phyloP scores from a whole-genome alignment of 2,329 filamentous ascomycete species.

The Arthrinium puccinioides region DNA sequence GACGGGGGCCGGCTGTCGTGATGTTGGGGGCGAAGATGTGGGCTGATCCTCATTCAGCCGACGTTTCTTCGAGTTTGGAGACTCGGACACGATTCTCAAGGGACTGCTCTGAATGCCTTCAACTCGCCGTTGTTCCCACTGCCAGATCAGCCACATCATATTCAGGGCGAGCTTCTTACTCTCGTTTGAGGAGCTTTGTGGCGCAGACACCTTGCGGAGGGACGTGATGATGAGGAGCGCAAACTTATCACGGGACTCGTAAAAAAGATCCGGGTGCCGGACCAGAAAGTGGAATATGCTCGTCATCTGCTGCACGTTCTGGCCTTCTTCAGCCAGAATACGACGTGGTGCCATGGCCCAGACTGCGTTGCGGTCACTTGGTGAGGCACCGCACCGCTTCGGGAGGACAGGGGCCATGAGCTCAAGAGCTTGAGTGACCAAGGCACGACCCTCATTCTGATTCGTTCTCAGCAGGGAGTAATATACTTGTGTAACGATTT shows the following conservation, averaged over 20 bases:
- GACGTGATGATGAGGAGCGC: slow-evolving; percentile 82
- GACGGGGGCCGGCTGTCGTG: slow-evolving; percentile 33
- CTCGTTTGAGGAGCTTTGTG: slow-evolving; percentile 80
- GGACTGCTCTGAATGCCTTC: slow-evolving; percentile 44
- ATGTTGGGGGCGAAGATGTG: slow-evolving; percentile 47
- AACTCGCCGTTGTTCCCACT: slow-evolving; percentile 83
- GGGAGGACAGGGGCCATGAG: slow-evolving; percentile 91
- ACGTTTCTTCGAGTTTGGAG: slow-evolving; percentile 68
- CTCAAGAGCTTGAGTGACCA: slow-evolving; percentile 92
- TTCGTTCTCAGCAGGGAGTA: slow-evolving; percentile 85
- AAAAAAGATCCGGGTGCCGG: slow-evolving; percentile 86
- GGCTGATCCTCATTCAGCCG: slow-evolving; percentile 61
- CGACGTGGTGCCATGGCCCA: slow-evolving; percentile 89
- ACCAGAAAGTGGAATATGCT: slow-evolving; percentile 97
- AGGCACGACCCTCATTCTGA: slow-evolving; percentile 84
- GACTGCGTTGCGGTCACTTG: slow-evolving; percentile 66
- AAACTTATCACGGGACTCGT: slow-evolving; percentile 88
- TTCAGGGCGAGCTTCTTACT: slow-evolving; percentile 87
- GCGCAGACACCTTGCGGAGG: slow-evolving; percentile 77
- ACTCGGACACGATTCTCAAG: slow-evolving; percentile 48
- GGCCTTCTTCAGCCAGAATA: slow-evolving; percentile 87
- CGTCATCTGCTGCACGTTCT: slow-evolving; percentile 91
- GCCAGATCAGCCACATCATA: slow-evolving; percentile 83
- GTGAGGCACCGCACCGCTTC: slow-evolving; percentile 64
- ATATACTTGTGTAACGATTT: slow-evolving; percentile 95